Evolutionary conservation across 768 basidiomycete species (phyloP).

Genomic region (Lentinula lateritia): DNA sequence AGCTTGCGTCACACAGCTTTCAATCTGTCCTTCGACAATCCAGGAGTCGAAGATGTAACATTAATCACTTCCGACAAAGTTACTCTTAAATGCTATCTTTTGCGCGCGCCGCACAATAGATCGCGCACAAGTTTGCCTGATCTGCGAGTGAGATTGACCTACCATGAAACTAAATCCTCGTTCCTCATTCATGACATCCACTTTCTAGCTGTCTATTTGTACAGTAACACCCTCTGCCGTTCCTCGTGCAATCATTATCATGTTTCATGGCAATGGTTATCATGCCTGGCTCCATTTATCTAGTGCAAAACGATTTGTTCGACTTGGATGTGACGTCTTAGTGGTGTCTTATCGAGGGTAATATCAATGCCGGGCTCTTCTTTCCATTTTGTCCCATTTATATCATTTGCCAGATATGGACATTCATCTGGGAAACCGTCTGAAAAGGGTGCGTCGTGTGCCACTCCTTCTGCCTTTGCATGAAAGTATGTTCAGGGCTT

Average conservation of each 20-base stretch:
- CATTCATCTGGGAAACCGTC: slow-evolving; percentile 81
- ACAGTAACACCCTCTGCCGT: slow-evolving; percentile 6
- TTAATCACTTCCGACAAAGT: not conserved
- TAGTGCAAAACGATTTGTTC: slow-evolving; percentile 72
- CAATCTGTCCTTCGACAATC: not conserved
- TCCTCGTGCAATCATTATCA: slow-evolving; percentile 76
- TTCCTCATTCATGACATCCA: not conserved
- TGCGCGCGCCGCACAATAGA: slow-evolving; percentile 20
- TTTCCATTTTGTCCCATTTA: not conserved
- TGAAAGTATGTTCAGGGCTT: slow-evolving; percentile 44
- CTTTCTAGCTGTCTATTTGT: not conserved
- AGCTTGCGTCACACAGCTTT: not conserved
- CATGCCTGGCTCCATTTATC: slow-evolving; percentile 85
- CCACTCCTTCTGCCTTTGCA: not conserved
- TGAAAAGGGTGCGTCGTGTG: slow-evolving; percentile 56
- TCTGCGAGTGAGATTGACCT: not conserved
- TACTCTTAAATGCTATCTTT: not conserved
- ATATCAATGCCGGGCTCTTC: slow-evolving; percentile 16
- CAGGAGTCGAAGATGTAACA: not conserved
- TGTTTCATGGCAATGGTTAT: slow-evolving; percentile 91
- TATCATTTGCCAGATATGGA: slow-evolving; percentile 60
- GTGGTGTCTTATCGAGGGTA: slow-evolving; percentile 94
- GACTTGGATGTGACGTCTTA: slow-evolving; percentile 88
- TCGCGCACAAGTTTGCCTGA: slow-evolving; percentile 17
- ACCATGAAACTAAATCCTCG: not conserved